These are phyloP conservation scores for Fusarium circinatum DNA, from an alignment of 2,329 filamentous ascomycete genomes.

Conservation along the genomic window DNA sequence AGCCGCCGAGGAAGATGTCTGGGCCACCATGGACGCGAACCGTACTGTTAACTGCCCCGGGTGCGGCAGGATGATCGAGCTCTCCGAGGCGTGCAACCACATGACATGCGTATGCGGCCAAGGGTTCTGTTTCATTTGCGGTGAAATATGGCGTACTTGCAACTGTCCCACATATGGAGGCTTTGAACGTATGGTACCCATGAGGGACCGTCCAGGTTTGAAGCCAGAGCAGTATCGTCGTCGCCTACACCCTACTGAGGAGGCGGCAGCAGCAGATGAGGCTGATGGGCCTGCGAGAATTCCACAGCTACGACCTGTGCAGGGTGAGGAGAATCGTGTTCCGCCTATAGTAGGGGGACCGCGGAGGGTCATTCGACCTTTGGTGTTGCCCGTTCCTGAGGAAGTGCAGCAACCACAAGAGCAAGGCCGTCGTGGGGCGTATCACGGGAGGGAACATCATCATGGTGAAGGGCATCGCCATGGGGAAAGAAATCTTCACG, in stretches of 20 bases:
- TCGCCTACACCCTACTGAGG: neutral
- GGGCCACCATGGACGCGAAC: slow-evolving; percentile 41
- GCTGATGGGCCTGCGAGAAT: neutral
- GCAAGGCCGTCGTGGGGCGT: neutral
- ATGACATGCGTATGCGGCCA: slow-evolving; percentile 55
- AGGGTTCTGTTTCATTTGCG: slow-evolving; percentile 63
- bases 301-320: slow-evolving; percentile 24
- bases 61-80: slow-evolving; percentile 35
- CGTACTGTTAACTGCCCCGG: slow-evolving; percentile 36
- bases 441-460: neutral
- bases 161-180: slow-evolving; percentile 38
- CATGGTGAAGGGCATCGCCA: too few species aligned
- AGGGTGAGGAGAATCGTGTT: slow-evolving; percentile 5
- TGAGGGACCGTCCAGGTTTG: slow-evolving; percentile 20
- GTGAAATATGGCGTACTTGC: slow-evolving; percentile 54
- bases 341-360: neutral
- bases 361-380: neutral
- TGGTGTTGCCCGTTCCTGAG: neutral
- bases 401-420: neutral
- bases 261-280: neutral
- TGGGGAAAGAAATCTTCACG: neutral
- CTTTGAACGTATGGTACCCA: slow-evolving; percentile 10
- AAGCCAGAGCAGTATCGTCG: slow-evolving; percentile 35
- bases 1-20: slow-evolving; percentile 32
- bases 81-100: slow-evolving; percentile 42